Evolutionary conservation across 805 yeast species (phyloP).

Genomic region (Kodamaea kaohsiungensis): DNA sequence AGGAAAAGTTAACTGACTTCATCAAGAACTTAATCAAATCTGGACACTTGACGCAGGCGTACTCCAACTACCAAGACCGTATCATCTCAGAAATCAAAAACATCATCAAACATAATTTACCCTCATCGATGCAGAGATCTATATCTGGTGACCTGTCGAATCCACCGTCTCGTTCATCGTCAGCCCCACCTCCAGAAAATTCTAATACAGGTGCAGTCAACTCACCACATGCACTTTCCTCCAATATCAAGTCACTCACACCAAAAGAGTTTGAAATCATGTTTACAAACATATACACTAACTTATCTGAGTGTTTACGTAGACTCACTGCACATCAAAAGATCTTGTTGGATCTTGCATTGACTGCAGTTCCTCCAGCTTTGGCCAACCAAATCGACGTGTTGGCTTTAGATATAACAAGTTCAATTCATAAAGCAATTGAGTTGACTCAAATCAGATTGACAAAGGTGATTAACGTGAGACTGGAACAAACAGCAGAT

Average conservation of each 20-base stretch:
- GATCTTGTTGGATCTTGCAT: conserved; percentile 68
- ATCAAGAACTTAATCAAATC: conserved; percentile 61
- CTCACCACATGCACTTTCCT: conserved; percentile 24
- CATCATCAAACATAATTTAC: conserved; percentile 66
- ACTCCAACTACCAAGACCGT: conserved; percentile 62
- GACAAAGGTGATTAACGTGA: conserved; percentile 73
- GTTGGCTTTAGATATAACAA: conserved; percentile 65
- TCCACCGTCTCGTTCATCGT: conserved; percentile 29
- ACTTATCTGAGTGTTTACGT: conserved; percentile 69
- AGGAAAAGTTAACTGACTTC: conserved; percentile 44
- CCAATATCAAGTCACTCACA: conserved; percentile 62
- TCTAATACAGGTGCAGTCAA: conserved; percentile 1
- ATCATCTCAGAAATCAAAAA: conserved; percentile 71
- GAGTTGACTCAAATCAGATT: conserved; percentile 73
- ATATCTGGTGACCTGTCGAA: conserved; percentile 23
- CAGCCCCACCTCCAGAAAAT: conserved; percentile 24
- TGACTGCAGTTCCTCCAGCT: conserved; percentile 29
- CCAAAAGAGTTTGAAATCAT: conserved; percentile 75
- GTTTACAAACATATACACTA: conserved; percentile 60
- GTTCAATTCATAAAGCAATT: conserved; percentile 65
- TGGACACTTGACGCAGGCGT: conserved; percentile 61
- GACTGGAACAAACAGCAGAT: conserved; percentile 68
- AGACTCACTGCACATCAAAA: conserved; percentile 80
- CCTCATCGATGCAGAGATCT: conserved; percentile 30
- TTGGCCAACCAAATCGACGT: conserved; percentile 35